Base-by-base conservation (phyloP, 352 stramenopile species). In the Saprolegnia parasitica region DNA sequence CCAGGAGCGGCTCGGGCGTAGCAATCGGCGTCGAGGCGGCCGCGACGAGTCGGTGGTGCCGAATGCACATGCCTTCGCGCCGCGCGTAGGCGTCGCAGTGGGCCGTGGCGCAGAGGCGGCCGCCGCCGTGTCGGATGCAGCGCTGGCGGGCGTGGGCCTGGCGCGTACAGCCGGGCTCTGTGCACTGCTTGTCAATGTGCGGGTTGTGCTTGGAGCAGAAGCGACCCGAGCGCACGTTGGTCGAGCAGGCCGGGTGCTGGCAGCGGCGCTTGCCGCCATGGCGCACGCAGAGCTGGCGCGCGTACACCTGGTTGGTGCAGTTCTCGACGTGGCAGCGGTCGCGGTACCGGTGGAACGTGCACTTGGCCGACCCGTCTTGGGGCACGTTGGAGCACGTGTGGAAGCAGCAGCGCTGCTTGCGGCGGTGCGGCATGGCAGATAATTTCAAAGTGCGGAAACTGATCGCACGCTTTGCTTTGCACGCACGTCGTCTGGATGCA, bases 261-360 rank as follows among this genome's bases (percentile, higher is more conserved):
- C 83, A 91, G 13, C 89, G 73, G 11, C 83, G 81, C 67, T 90
- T 91, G 65, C 83, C 83, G 46, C 83, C 83, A 71, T 91, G 83
- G 67, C 80, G 88, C 73, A 90, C 80, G 58, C 83, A 91, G 37
- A 89, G 65, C 64, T 90, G 89, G 79, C 83, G 81, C 73, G 89
- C 81, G 20, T 80, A 90, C 35, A 89, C 83, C 21, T 81, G 83
- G 68, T 88, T 35, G 29, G 29, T 76, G 47, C 83, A 91, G 39
- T 81, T 81, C 20, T 91, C 83, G 8, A 91, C 82, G 76, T 87
- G 88, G 76, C 83, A 91, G 71, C 88, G 89, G 73, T 91, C 29
- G 29, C 29, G 29, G 29, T 35, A 35, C 29, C 29, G 29, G 29
- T 35, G 29, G 29, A 35, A 35, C 2, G 29, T 35, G 29, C 29